Conservation (phyloP, 495 filamentous ascomycete species). For the Neurospora pannonica region DNA sequence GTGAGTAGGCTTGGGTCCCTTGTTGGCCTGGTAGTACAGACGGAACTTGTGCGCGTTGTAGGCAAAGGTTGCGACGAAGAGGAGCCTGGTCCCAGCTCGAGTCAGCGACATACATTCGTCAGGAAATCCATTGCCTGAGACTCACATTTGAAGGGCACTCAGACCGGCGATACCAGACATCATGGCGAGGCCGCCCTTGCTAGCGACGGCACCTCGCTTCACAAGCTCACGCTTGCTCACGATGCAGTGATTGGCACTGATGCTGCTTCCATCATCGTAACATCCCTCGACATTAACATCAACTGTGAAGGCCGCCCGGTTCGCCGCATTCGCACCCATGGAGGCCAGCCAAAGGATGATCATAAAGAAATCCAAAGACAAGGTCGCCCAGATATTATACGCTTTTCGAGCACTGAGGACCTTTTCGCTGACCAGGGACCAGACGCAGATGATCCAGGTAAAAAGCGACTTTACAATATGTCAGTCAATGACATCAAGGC, state of each 20-base stretch:
- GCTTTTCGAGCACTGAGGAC: slow-evolving; percentile 19
- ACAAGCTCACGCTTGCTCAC: slow-evolving; percentile 14
- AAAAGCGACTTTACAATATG: slow-evolving; percentile 26
- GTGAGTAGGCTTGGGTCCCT: slow-evolving; percentile 12
- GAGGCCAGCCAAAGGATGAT: slow-evolving; percentile 38
- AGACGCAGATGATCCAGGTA: slow-evolving; percentile 34
- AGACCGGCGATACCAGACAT: slow-evolving; percentile 35
- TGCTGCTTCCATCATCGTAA: slow-evolving; percentile 27
- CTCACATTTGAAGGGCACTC: slow-evolving; percentile 30
- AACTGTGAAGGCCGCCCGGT: slow-evolving; percentile 26
- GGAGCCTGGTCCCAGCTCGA: slow-evolving; percentile 16
- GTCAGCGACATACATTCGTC: background rate
- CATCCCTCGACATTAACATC: slow-evolving; percentile 23
- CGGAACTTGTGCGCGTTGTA: slow-evolving; percentile 35
- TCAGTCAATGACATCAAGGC: background rate
- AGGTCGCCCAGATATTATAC: slow-evolving; percentile 39
- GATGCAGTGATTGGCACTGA: slow-evolving; percentile 28
- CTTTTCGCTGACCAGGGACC: slow-evolving; percentile 33
- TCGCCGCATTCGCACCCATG: slow-evolving; percentile 34
- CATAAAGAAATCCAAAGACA: slow-evolving; percentile 36
- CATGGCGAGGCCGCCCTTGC: slow-evolving; percentile 14
- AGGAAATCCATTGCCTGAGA: background rate
- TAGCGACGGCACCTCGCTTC: slow-evolving; percentile 22
- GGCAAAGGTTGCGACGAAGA: slow-evolving; percentile 36
- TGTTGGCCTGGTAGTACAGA: slow-evolving; percentile 20